Evolutionary conservation across 352 stramenopile genomes (phyloP).

Genomic region (Phytophthora aleatoria): DNA sequence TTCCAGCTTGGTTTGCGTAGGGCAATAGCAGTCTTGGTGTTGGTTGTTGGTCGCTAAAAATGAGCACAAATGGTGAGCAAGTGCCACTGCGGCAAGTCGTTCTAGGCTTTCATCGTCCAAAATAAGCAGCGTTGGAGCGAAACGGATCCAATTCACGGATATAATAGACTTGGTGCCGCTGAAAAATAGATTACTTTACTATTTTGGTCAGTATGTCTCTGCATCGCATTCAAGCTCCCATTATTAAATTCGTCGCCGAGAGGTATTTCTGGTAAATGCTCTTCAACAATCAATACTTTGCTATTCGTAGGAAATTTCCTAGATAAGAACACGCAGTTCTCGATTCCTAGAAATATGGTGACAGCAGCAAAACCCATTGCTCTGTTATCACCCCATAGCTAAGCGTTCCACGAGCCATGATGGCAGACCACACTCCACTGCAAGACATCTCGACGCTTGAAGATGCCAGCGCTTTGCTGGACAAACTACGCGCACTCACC

Average conservation of each 20-base stretch:
- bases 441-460: constrained; percentile 46
- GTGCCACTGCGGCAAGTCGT: not conserved
- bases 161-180: not conserved
- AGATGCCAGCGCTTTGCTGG: constrained; percentile 44
- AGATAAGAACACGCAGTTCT: not conserved
- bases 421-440: constrained; percentile 1
- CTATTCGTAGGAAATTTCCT: constrained; percentile 2
- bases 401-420: constrained; percentile 14
- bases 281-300: not conserved
- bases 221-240: not conserved
- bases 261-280: constrained; percentile 17
- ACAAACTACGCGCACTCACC: constrained; percentile 44
- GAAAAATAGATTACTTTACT: constrained; percentile 4
- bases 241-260: not conserved
- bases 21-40: not conserved
- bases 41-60: constrained; percentile 19
- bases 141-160: constrained; percentile 14
- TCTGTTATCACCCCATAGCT: not conserved
- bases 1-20: not conserved
- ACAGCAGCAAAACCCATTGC: not conserved
- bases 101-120: constrained; percentile 5
- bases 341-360: not conserved
- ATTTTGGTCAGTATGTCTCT: not conserved
- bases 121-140: constrained; percentile 19
- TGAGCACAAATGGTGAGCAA: constrained; percentile 10